Base-by-base conservation (phyloP, 2,329 filamentous ascomycete genomes). In the Triangularia verruculosa region DNA sequence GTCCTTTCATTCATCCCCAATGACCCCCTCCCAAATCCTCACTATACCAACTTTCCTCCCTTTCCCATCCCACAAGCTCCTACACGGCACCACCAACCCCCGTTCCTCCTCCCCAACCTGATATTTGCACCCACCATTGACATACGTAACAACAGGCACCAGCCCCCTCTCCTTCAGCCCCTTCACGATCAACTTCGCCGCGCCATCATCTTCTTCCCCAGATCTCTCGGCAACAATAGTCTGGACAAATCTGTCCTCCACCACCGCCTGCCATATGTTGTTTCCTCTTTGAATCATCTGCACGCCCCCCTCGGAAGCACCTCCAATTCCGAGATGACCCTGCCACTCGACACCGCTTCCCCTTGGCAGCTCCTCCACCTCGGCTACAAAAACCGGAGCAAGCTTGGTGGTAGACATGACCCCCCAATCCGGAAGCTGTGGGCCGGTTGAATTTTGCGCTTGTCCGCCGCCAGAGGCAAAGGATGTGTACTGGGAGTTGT, bases 281-380 rank as follows among this genome's bases (percentile, higher is more conserved):
- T 59, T 34, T n/a, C 55, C 20, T 5, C 51, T 54, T 9, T 54
- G 22, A 3, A 25, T 3, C n/a, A 68, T 28, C 3, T 28, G 4
- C 13, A 70, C 61, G n/a, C 63, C 59, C 2, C 59, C 56, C 4
- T 65, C 58, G 0, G 15, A 67, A 15, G 76, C 64, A 27, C 76
- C 75, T 12, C 77, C 75, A 6, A 90, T 75, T 0, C 91, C 90
- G 2, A 86, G 73, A 63, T 89, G 84, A 1, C 83, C 88, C 69
- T 91, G 89, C 93, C 94, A 99, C 78, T 99, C 95, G 11, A 97
- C 86, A 39, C 82, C 81, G 27, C 89, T 89, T 15, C 79, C 81
- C 20, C 91, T 85, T 1, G 95, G 95, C 12, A 99, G 81, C 68
- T 88, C 85, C 52, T 88, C 83, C 1, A 97, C 90, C 72, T 95